Evolutionary conservation across 371 early-diverging fungal genomes (phyloP).

Genomic region (Capillidium heterosporum): DNA sequence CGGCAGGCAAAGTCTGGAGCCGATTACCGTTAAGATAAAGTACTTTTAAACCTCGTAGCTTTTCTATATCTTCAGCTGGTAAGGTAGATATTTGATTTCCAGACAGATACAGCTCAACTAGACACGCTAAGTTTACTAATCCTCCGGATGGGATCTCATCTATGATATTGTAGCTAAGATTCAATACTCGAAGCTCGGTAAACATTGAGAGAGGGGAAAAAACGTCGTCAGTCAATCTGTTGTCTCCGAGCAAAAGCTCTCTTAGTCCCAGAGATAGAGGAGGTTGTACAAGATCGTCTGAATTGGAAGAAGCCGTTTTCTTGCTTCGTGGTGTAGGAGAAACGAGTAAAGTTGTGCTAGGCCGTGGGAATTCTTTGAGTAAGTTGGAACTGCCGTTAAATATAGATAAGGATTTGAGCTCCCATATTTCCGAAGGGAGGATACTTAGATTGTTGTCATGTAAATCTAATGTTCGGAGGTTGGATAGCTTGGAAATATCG

Average conservation of each 20-base stretch:
- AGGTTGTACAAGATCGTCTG: constrained; percentile 14
- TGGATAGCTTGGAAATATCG: constrained; percentile 32
- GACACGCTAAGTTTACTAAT: constrained; percentile 23
- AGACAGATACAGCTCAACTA: constrained; percentile 59
- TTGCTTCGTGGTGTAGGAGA: constrained; percentile 24
- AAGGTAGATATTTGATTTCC: constrained; percentile 69
- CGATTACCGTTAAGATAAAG: constrained; percentile 80
- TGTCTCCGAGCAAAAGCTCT: constrained; percentile 57
- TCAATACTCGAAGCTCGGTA: constrained; percentile 54
- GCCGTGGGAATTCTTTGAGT: constrained; percentile 30
- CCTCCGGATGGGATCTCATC: constrained; percentile 45
- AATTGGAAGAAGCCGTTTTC: neutral
- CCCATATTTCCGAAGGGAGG: constrained; percentile 76
- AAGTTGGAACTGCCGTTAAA: constrained; percentile 65
- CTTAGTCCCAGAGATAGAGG: constrained; percentile 42
- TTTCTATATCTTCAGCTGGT: constrained; percentile 73
- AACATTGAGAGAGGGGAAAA: constrained; percentile 51
- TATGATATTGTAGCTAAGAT: constrained; percentile 71
- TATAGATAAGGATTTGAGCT: constrained; percentile 36
- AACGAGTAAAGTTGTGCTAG: neutral
- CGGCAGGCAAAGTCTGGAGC: constrained; percentile 72
- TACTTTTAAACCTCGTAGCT: constrained; percentile 38
- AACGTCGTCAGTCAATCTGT: constrained; percentile 63
- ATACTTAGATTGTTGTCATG: constrained; percentile 50
- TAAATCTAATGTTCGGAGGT: constrained; percentile 31